These are phyloP conservation scores for Thelonectria olida DNA, from an alignment of 2,329 filamentous ascomycete genomes.

Conservation along the genomic window DNA sequence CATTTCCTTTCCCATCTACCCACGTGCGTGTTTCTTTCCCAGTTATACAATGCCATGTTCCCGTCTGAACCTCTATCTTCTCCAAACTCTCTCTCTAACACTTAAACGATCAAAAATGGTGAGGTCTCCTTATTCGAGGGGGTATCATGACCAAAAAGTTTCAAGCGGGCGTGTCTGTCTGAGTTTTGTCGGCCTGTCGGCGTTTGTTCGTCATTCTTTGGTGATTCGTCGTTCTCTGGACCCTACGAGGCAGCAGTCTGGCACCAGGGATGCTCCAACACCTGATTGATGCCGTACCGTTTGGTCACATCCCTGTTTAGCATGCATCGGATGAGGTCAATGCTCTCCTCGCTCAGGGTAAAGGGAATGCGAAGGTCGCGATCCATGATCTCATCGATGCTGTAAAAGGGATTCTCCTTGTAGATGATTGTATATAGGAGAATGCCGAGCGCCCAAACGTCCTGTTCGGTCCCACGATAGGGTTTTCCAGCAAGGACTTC, in stretches of 20 bases:
- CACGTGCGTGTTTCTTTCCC: neutral
- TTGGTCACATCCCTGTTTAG: slow-evolving; percentile 87
- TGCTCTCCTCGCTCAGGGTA: slow-evolving; percentile 88
- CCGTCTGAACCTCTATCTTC: slow-evolving; percentile 13
- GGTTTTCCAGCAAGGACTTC: slow-evolving; percentile 93
- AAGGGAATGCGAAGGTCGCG: slow-evolving; percentile 92
- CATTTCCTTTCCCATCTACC: slow-evolving; percentile 9
- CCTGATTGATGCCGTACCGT: slow-evolving; percentile 86
- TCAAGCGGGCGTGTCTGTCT: slow-evolving; percentile 7
- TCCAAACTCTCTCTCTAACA: slow-evolving; percentile 28
- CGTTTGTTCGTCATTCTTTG: slow-evolving; percentile 10
- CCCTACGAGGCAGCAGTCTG: slow-evolving; percentile 30
- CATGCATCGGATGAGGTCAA: slow-evolving; percentile 91
- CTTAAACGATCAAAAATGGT: slow-evolving; percentile 26
- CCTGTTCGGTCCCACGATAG: slow-evolving; percentile 95
- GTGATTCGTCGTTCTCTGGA: neutral
- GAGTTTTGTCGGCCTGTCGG: slow-evolving; percentile 16
- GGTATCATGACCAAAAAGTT: slow-evolving; percentile 37
- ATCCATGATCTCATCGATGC: slow-evolving; percentile 98
- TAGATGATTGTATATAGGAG: slow-evolving; percentile 98
- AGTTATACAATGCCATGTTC: neutral
- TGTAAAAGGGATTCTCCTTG: slow-evolving; percentile 99
- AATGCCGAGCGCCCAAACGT: slow-evolving; percentile 97
- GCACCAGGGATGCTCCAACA: slow-evolving; percentile 90
- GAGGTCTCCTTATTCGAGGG: slow-evolving; percentile 31